Percentiles rank a stretch among this genome's conserved stretches.
Conservation (phyloP, 768 basidiomycete species). For the Suillus lakei region DNA sequence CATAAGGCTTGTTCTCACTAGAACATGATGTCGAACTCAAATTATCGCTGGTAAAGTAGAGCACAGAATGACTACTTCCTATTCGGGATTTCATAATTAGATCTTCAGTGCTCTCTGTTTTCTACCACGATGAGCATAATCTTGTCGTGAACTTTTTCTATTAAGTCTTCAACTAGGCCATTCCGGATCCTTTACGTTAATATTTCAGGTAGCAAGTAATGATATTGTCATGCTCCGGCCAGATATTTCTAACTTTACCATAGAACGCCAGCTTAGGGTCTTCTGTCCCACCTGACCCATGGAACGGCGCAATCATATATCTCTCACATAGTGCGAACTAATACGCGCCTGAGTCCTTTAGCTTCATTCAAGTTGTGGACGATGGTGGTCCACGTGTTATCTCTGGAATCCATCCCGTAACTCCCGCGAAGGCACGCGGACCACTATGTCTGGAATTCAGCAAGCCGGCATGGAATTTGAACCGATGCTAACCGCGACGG, state of each 20-base stretch:
- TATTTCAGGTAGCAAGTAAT: neutral
- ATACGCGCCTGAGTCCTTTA: neutral
- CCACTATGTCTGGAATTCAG: neutral
- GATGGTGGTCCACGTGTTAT: no score
- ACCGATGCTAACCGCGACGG: no score
- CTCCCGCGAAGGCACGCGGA: no score
- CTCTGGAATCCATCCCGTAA: no score
- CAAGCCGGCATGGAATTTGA: no score
- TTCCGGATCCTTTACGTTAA: neutral
- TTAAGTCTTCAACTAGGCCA: neutral
- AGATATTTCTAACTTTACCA: neutral
- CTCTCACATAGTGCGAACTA: neutral
- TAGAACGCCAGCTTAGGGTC: neutral
- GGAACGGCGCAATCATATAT: neutral
- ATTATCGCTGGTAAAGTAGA: neutral
- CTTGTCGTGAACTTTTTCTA: neutral
- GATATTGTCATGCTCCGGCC: neutral
- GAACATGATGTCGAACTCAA: conserved; percentile 8
- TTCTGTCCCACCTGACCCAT: neutral
- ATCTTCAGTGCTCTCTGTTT: neutral
- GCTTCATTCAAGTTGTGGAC: neutral
- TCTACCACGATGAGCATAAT: neutral
- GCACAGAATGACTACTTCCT: neutral
- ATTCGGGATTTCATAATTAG: neutral
- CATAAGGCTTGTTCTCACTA: conserved; percentile 10